Conservation (phyloP, 140 eudicot genomes). For the Ambrosia hybrid region DNA sequence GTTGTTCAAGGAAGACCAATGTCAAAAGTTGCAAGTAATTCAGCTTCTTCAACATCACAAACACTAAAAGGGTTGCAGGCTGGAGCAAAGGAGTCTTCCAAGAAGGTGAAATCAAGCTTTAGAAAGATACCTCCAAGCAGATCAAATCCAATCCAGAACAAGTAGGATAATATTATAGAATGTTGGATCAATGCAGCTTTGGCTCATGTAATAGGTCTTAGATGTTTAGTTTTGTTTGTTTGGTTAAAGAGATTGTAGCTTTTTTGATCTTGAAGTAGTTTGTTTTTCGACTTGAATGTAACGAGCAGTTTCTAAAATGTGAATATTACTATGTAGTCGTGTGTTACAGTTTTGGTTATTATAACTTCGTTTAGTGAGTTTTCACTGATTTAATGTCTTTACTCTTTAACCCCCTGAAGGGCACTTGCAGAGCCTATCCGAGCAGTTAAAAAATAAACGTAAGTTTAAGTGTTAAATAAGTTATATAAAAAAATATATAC, state of each 20-base stretch:
- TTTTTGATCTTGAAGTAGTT: constrained; percentile 15
- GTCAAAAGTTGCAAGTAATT: constrained; percentile 6
- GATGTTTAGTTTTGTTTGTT: constrained; percentile 27
- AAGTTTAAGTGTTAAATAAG: no score
- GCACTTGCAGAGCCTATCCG: no score
- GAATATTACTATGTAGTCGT: constrained; percentile 36
- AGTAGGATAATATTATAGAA: constrained; percentile 37
- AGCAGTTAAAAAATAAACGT: no score
- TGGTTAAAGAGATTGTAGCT: constrained; percentile 20
- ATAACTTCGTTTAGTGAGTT: neutral
- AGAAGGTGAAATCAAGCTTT: constrained; percentile 58
- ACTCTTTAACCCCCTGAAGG: no score
- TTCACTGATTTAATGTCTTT: no score
- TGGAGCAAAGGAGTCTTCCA: constrained; percentile 40
- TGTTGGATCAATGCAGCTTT: constrained; percentile 13
- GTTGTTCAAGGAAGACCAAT: constrained; percentile 33
- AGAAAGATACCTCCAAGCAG: constrained; percentile 62
- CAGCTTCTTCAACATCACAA: constrained; percentile 37
- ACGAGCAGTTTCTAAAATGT: constrained; percentile 36
- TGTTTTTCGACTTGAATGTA: constrained; percentile 25
- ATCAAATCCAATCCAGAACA: constrained; percentile 79
- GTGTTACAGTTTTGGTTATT: neutral
- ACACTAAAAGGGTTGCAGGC: constrained; percentile 37
- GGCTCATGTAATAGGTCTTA: neutral
- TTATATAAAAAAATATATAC: no score